Evolutionary conservation across 2,329 filamentous ascomycete genomes (phyloP).

Genomic region (Verticillium albo-atrum): DNA sequence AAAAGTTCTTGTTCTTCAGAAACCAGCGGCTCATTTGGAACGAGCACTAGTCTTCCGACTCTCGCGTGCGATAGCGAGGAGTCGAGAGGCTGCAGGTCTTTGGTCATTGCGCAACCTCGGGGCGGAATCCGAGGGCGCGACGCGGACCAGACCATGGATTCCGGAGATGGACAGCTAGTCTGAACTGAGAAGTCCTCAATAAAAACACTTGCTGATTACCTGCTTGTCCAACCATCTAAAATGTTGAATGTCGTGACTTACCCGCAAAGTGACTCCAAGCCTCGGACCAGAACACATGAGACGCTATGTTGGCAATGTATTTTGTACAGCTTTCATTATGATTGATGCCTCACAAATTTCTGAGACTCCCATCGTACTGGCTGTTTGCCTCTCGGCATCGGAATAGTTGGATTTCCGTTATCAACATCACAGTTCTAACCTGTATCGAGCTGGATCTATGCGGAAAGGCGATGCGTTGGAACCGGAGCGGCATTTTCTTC

Average conservation of each 20-base stretch:
- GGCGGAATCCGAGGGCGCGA: background rate
- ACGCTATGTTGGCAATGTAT: too few relatives aligned
- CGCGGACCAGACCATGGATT: slow-evolving; percentile 21
- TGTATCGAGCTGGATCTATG: too few relatives aligned
- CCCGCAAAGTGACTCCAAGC: too few relatives aligned
- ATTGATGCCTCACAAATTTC: too few relatives aligned
- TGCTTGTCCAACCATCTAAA: background rate
- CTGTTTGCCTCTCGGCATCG: too few relatives aligned
- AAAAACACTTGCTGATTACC: slow-evolving; percentile 25
- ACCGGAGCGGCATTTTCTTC: too few relatives aligned
- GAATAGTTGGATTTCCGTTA: too few relatives aligned
- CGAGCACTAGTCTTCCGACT: slow-evolving; percentile 11
- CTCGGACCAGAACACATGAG: too few relatives aligned
- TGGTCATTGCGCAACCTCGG: slow-evolving; percentile 15
- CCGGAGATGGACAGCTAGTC: slow-evolving; percentile 26
- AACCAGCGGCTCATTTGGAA: slow-evolving; percentile 12
- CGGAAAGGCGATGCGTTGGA: too few relatives aligned
- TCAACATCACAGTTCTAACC: too few relatives aligned
- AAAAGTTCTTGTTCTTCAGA: slow-evolving; percentile 21
- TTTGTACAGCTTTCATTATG: too few relatives aligned
- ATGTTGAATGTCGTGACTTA: background rate
- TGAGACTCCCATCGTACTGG: too few relatives aligned
- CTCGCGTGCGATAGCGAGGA: slow-evolving; percentile 10
- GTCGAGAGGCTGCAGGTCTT: slow-evolving; percentile 25
- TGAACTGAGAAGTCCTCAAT: slow-evolving; percentile 37